Conservation (phyloP, 2,329 filamentous ascomycete species). For the Claviceps maximensis region DNA sequence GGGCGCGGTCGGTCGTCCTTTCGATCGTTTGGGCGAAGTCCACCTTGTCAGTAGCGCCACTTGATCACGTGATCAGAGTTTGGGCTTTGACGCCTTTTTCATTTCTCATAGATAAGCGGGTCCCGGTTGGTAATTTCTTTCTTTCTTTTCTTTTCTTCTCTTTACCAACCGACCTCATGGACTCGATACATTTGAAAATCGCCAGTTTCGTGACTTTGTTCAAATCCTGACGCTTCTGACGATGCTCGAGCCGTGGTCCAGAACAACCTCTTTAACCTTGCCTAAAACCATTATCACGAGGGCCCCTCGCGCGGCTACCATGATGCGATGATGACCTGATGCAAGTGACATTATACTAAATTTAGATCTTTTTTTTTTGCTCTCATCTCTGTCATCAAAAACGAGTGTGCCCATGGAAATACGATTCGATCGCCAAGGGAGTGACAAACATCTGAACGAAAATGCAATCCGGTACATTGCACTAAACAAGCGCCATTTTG, state of each 20-base stretch:
- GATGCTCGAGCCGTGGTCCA: conserved; percentile 42
- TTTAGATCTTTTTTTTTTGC: background rate
- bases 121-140: conserved; percentile 1
- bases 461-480: background rate
- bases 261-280: conserved; percentile 43
- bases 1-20: conserved; percentile 4
- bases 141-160: conserved; percentile 15
- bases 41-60: background rate
- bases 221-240: conserved; percentile 28
- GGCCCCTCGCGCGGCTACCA: conserved; percentile 50
- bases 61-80: background rate
- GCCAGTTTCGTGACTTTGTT: conserved; percentile 22
- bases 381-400: too few species aligned
- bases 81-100: background rate
- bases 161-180: conserved; percentile 27
- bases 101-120: background rate
- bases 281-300: conserved; percentile 58
- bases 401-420: background rate
- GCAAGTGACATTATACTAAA: conserved; percentile 38
- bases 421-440: background rate
- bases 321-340: conserved; percentile 58
- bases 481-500: background rate
- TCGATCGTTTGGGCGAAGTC: background rate
- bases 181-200: conserved; percentile 22
- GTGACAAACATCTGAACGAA: background rate